Conservation (phyloP, 495 filamentous ascomycete species). For the Hypoxylon crocopeplum region DNA sequence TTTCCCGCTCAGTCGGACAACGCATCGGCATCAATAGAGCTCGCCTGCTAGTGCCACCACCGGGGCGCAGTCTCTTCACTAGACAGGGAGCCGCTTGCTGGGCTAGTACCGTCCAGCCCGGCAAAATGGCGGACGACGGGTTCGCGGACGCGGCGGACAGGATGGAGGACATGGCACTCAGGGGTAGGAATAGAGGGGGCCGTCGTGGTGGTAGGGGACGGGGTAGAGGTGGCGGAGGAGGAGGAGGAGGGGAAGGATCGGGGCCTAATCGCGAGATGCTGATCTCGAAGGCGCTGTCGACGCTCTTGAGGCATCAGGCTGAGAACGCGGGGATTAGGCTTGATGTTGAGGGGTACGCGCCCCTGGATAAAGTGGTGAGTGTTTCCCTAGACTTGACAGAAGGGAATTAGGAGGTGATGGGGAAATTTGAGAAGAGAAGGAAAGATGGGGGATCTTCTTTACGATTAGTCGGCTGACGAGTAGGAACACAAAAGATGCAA, state of each 20-base stretch:
- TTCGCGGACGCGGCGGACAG: slow-evolving; percentile 25
- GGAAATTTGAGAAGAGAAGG: neutral
- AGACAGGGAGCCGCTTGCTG: neutral
- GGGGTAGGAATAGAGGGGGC: slow-evolving; percentile 20
- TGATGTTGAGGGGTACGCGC: slow-evolving; percentile 79
- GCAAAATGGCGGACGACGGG: slow-evolving; percentile 19
- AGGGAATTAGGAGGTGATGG: neutral
- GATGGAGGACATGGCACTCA: slow-evolving; percentile 16
- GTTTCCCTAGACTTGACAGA: neutral
- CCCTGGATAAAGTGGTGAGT: slow-evolving; percentile 79
- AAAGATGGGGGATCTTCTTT: neutral
- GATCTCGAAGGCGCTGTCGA: slow-evolving; percentile 82
- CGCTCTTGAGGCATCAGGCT: slow-evolving; percentile 84
- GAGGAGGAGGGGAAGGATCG: slow-evolving; percentile 43
- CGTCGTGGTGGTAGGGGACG: slow-evolving; percentile 22
- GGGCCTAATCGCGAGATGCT: slow-evolving; percentile 61
- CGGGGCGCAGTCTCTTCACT: neutral
- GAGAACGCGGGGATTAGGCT: slow-evolving; percentile 77
- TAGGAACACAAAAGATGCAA: slow-evolving; percentile 60
- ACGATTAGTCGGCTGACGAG: neutral
- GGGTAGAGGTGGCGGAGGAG: slow-evolving; percentile 41
- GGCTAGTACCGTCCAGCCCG: neutral
- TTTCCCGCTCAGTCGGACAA: neutral
- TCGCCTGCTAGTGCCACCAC: neutral
- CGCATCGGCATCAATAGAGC: neutral